These are phyloP conservation scores for Dissophora globulifera DNA, from an alignment of 192 early-diverging fungal species.

Conservation along the genomic window DNA sequence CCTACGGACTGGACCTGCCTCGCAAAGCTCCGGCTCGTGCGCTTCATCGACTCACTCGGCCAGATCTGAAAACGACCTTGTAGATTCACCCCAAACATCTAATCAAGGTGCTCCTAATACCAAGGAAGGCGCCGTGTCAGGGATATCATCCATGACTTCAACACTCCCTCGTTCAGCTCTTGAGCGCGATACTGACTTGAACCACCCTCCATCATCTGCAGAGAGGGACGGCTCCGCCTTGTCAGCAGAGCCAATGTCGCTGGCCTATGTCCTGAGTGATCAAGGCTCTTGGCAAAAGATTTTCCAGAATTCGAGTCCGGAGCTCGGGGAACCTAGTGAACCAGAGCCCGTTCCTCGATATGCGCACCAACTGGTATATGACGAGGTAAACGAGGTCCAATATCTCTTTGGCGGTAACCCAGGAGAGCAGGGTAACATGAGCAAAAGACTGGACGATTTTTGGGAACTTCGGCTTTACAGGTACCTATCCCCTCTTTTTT, in stretches of 20 bases:
- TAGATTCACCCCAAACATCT: neutral
- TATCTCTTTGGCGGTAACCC: slow-evolving; percentile 97
- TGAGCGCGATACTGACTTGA: neutral
- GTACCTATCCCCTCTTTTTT: slow-evolving; percentile 50
- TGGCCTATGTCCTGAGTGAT: slow-evolving; percentile 48
- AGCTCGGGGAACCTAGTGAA: slow-evolving; percentile 21
- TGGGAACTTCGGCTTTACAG: slow-evolving; percentile 79
- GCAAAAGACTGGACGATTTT: slow-evolving; percentile 82
- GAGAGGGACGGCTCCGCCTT: neutral
- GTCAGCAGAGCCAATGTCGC: slow-evolving; percentile 24
- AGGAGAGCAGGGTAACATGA: slow-evolving; percentile 68
- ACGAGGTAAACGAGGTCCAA: slow-evolving; percentile 73
- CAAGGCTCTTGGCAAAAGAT: slow-evolving; percentile 54
- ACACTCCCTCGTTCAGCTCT: neutral
- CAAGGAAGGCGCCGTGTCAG: slow-evolving; percentile 23
- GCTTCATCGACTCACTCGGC: neutral
- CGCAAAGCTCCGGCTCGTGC: neutral
- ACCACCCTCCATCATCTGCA: neutral
- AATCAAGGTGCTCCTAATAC: slow-evolving; percentile 18
- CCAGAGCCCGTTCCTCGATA: slow-evolving; percentile 85
- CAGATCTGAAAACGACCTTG: neutral
- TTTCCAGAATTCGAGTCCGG: slow-evolving; percentile 44
- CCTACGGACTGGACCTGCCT: slow-evolving; percentile 10
- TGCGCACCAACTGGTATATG: slow-evolving; percentile 94
- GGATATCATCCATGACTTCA: slow-evolving; percentile 4